Base-by-base conservation (phyloP, 768 basidiomycete species). In the Termitomyces bulborhizus region DNA sequence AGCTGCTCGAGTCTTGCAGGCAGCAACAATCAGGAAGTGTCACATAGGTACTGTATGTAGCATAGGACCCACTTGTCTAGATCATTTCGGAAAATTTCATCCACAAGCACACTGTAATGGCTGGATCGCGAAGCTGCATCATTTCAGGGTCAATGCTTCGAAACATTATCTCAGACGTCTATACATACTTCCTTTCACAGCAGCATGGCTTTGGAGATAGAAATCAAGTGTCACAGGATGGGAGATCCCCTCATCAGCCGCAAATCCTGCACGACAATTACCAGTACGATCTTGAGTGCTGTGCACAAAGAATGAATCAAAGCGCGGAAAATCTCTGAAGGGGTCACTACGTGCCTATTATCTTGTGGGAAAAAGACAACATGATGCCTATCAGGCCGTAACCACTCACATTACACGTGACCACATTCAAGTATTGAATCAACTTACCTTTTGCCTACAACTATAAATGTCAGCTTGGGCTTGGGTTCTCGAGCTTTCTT, bases 181-280 rank as follows among this genome's bases (percentile, higher is more conserved):
- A 68, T 73, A 68, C 74, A 62, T 57, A 78, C 75, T 80, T 54
- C 76, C 81, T 40, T 77, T 68, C 1, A 82, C 58, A 7, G 78
- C 81, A 1, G 70, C 71, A 31, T 83, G 82, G 0, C 78, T 79
- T 51, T 81, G 80, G 2, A 86, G 71, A 61, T 84, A 86, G 66
- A 80, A 85, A 60, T 85, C 83, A 34, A 75, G 74, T 59, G 82
- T 82, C 1, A 76, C 69, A 0, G 81, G 80, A 60, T 82, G 77
- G 2, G 72, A 71, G 43, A 83, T 72, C 5, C 65, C 63, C 52
- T 58, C 68, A 58, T 85, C 82, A 39, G 84, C 76, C 8, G 85
- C 83, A 6, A 82, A 81, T 9, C 83, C 83, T 0, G 84, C 61
- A 34, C 56, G 55, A 26, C 79, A 6, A 70, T 75, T 64, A 59